These are phyloP conservation scores for Coniochaeta sp. DNA, from an alignment of 2,329 filamentous ascomycete genomes.

Conservation along the genomic window DNA sequence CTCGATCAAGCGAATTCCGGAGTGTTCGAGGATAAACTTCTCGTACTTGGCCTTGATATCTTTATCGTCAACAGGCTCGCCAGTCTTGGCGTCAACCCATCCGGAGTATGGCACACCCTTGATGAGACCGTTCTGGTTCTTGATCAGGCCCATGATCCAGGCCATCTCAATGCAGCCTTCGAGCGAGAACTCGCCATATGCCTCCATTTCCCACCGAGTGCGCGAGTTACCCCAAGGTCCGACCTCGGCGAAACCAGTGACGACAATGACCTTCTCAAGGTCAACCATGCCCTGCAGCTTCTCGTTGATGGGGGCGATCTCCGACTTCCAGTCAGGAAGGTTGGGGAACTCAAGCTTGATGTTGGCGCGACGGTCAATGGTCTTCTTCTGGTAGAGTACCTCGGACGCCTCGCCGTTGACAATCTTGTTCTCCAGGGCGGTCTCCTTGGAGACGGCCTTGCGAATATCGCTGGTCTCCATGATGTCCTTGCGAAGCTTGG, in stretches of 20 bases:
- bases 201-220: conserved; percentile 99
- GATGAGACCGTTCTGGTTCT: conserved; percentile 92
- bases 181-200: conserved; percentile 89
- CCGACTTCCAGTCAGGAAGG: conserved; percentile 84
- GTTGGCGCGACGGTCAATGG: conserved; percentile 89
- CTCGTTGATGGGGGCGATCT: conserved; percentile 81
- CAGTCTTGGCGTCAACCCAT: conserved; percentile 92
- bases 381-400: conserved; percentile 89
- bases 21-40: conserved; percentile 92
- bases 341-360: conserved; percentile 95
- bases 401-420: conserved; percentile 93
- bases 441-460: conserved; percentile 91
- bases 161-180: conserved; percentile 99
- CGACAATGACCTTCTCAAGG: conserved; percentile 93
- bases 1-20: conserved; percentile 95
- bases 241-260: conserved; percentile 93
- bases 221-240: conserved; percentile 98
- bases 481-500: conserved; percentile 84
- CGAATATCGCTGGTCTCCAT: conserved; percentile 93
- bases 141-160: conserved; percentile 99
- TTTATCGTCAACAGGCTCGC: conserved; percentile 95
- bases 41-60: conserved; percentile 97
- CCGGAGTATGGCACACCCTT: conserved; percentile 96
- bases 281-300: conserved; percentile 97
- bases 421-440: conserved; percentile 91